Evolutionary conservation across 2,329 filamentous ascomycete species (phyloP), one percentile per base, ranked within the genome.

Genomic region (Exophiala spinifera): DNA sequence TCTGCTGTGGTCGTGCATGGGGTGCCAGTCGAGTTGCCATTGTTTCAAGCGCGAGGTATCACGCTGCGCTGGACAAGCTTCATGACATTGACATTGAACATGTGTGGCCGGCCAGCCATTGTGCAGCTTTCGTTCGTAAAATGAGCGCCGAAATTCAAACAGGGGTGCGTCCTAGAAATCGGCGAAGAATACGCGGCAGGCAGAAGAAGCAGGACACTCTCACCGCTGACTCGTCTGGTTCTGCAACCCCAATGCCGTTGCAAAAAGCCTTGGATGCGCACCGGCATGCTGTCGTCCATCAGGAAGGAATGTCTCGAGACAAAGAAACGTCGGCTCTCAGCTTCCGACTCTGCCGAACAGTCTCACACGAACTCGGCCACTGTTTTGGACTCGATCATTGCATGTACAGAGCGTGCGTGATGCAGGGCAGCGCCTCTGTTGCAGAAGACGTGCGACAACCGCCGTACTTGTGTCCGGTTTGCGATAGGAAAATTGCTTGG

Each of bases 331-430:
- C 46, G 0, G 64, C 85, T 1, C 88, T 84, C 82, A 75, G 87
- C 13, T 76, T 75, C 8, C 74, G 79, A 10, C 66, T 82, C 2
- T 82, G 74, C 49, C 78, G 78, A 46, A 86, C 85, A 0, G 79
- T 78, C 1, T 76, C 76, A 1, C 86, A 88, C 64, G 85, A 89
- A 63, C 68, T 88, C 0, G 82, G 83, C 0, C 86, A 88, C 65
- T 88, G 84, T 63, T 77, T 89, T 34, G 82, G 80, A 0, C 74
- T 89, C 13, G 84, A 69, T 6, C 85, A 89, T 64, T 89, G 86
- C 64, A 70, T 79, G 17, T 69, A 56, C 45, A 61, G 82, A 60
- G 81, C 83, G 0, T 87, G 83, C 60, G 73, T 76, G 2, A 85
- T 86, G 83, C 83, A 87, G 64, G 76, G 79, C 3, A 83, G 80